Evolutionary conservation across 2,329 filamentous ascomycete genomes (phyloP).

Genomic region (Geoglossum cookeanum): DNA sequence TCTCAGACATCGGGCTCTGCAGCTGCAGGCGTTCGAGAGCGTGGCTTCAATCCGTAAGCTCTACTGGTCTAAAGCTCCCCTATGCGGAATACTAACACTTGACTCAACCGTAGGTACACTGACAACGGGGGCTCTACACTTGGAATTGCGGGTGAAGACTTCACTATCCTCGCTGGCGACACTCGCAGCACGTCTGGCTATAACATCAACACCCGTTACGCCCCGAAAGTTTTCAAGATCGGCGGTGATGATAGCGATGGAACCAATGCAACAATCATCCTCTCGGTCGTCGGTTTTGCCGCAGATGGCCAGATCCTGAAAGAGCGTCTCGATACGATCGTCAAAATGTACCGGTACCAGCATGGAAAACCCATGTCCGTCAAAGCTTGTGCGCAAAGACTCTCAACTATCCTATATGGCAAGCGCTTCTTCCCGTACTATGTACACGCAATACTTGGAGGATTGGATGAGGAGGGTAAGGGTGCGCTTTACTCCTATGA

Average conservation of each 20-base stretch:
- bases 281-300: conserved; percentile 89
- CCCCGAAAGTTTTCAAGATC: conserved; percentile 93
- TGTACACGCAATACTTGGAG: conserved; percentile 81
- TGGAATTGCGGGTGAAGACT: conserved; percentile 83
- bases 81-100: background rate
- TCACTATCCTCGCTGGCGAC: conserved; percentile 92
- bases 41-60: conserved; percentile 80
- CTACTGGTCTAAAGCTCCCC: background rate
- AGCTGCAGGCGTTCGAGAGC: conserved; percentile 38
- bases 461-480: conserved; percentile 82
- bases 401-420: conserved; percentile 87
- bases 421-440: conserved; percentile 99
- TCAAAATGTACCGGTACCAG: conserved; percentile 98
- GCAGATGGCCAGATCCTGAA: conserved; percentile 88
- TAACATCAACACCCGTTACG: conserved; percentile 95
- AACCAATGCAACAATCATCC: conserved; percentile 65
- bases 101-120: conserved; percentile 44
- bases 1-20: conserved; percentile 28
- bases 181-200: conserved; percentile 90
- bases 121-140: conserved; percentile 96
- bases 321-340: conserved; percentile 80
- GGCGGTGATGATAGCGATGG: conserved; percentile 58
- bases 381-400: conserved; percentile 80
- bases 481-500: conserved; percentile 96
- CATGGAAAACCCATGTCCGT: conserved; percentile 94